These are phyloP conservation scores for Monosporascus sp. DNA, from an alignment of 2,329 filamentous ascomycete species.

Conservation along the genomic window DNA sequence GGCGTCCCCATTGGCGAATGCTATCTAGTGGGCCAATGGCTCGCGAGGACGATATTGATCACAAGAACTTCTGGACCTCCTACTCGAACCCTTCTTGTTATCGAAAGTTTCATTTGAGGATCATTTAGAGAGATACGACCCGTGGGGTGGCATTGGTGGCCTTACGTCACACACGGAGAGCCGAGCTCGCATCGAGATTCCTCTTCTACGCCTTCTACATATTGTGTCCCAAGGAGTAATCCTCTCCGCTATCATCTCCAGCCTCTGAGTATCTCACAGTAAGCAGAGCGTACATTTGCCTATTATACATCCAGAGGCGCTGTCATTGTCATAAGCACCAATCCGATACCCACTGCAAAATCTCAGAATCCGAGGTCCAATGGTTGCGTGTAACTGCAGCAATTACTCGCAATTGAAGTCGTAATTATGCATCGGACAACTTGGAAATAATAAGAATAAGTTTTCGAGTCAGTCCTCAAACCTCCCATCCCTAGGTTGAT, in stretches of 20 bases:
- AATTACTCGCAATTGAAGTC: conserved; percentile 14
- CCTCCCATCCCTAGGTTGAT: conserved; percentile 5
- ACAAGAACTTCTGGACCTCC: conserved; percentile 26
- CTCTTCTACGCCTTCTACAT: not conserved
- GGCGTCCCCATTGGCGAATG: conserved; percentile 25
- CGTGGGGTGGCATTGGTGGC: not conserved
- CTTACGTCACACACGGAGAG: not conserved
- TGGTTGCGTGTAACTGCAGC: conserved; percentile 15
- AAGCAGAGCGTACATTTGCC: conserved; percentile 15
- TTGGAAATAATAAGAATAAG: conserved; percentile 8
- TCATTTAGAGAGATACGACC: not conserved
- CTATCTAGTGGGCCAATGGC: conserved; percentile 27
- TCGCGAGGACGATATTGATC: conserved; percentile 29
- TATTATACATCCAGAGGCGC: conserved; percentile 12
- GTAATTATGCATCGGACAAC: conserved; percentile 10
- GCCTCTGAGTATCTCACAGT: conserved; percentile 15
- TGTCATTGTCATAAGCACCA: conserved; percentile 15
- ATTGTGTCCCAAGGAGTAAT: not conserved
- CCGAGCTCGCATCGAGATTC: not conserved
- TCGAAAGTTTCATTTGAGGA: conserved; percentile 11
- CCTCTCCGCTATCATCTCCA: conserved; percentile 16
- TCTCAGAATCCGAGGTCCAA: conserved; percentile 15
- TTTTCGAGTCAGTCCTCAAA: conserved; percentile 3
- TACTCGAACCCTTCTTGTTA: conserved; percentile 17
- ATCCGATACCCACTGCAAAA: conserved; percentile 16